Evolutionary conservation across 2,329 filamentous ascomycete species (phyloP).

Genomic region (Mycogone perniciosa): DNA sequence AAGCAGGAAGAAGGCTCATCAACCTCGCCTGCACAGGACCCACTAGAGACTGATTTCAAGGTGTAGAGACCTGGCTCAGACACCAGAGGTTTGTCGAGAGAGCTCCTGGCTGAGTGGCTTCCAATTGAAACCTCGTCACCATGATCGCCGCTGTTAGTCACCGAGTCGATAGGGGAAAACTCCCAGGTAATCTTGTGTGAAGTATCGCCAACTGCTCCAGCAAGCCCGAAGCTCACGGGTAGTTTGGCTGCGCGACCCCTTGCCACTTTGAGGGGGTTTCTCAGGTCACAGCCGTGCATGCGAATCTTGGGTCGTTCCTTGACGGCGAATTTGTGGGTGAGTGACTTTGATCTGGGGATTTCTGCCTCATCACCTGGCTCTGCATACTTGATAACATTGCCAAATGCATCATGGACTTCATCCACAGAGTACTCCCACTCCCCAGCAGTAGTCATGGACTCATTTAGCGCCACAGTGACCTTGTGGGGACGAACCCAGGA

Average conservation of each 20-base stretch:
- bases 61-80: conserved; percentile 80
- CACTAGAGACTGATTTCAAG: conserved; percentile 69
- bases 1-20: conserved; percentile 92
- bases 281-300: conserved; percentile 69
- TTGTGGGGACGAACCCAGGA: conserved; percentile 74
- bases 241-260: conserved; percentile 63
- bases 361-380: conserved; percentile 62
- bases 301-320: conserved; percentile 75
- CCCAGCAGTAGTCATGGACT: conserved; percentile 73
- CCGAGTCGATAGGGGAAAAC: conserved; percentile 68
- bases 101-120: conserved; percentile 54
- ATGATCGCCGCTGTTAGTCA: conserved; percentile 65
- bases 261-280: conserved; percentile 75
- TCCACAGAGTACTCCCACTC: conserved; percentile 87
- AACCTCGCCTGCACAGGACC: conserved; percentile 80
- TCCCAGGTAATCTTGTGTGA: conserved; percentile 72
- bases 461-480: conserved; percentile 79
- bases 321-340: conserved; percentile 75
- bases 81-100: conserved; percentile 60
- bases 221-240: conserved; percentile 63
- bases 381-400: conserved; percentile 75
- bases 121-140: conserved; percentile 52
- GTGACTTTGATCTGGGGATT: conserved; percentile 52
- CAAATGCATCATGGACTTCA: conserved; percentile 84
- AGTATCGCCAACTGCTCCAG: conserved; percentile 52